Base-by-base conservation (phyloP, 2,329 filamentous ascomycete genomes). In the Sphaceloma murrayae region DNA sequence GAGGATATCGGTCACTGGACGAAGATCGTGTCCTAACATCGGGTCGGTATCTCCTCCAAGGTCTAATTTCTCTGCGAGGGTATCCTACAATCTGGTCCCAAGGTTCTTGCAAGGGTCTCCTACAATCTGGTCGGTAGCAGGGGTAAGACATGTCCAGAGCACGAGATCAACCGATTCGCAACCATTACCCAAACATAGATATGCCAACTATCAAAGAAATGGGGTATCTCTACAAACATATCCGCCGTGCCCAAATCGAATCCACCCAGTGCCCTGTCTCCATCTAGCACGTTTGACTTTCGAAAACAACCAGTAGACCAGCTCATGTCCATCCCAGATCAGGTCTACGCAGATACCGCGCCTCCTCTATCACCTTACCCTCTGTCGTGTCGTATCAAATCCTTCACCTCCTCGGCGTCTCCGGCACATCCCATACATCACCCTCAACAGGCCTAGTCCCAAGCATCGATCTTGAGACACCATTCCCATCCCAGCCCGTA, bases 361-460 rank as follows among this genome's bases (percentile, higher is more conserved):
- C 4, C n/a, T 33, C 14, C 19, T 33, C 31, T 10, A 33, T 5
- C 13, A 6, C 6, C 11, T 14, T 14, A 26, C 16, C 17, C 24
- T 11, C 26, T 26, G 9, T n/a, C 24, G 16, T 3, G 18, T 19
- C 17, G 46, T 47, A 30, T 16, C 24, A 18, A 40, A 22, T 22
- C 14, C 36, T 29, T 40, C 24, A 24, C 36, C n/a, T n/a, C n/a
- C n/a, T n/a, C 9, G 68, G 65, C 19, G 67, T 68, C 18, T 67
- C 64, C 3, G 65, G 67, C 24, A 69, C 60, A 39, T 67, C 67
- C 64, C 66, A 70, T n/a, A 68, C 57, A 44, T 62, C 55, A 29
- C 48, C 19, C 10, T 43, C 19, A 31, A 36, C 33, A n/a, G n/a
- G n/a, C n/a, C n/a, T n/a, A n/a, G n/a, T n/a, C 5, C 32, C 31